Evolutionary conservation across 441 rosid species (phyloP).

Genomic region (Syzygium syzygioides): DNA sequence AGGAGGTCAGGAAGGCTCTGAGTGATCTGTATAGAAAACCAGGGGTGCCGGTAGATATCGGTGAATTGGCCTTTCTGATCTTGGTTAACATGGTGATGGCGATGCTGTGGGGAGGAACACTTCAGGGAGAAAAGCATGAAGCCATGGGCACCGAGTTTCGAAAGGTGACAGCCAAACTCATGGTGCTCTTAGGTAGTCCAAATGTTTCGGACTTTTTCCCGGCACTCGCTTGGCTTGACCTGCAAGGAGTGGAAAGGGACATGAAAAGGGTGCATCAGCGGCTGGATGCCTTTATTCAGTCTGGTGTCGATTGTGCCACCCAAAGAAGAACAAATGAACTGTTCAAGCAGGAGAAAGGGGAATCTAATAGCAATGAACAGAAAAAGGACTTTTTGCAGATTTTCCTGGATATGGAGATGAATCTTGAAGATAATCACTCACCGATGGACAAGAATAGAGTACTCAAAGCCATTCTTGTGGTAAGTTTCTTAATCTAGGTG

Average conservation of each 20-base stretch:
- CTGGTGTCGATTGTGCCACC: too few species aligned
- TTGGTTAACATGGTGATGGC: neutral
- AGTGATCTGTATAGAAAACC: neutral
- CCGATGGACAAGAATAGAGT: neutral
- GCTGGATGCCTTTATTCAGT: too few species aligned
- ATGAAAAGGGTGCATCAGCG: too few species aligned
- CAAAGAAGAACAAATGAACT: neutral
- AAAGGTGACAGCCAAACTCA: neutral
- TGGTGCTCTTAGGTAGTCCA: neutral
- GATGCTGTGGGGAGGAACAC: neutral
- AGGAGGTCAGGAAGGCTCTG: neutral
- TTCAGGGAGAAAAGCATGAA: neutral
- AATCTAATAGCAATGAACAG: too few species aligned
- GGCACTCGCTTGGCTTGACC: neutral
- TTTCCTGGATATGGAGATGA: too few species aligned
- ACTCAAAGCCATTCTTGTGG: neutral
- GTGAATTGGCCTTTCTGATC: neutral
- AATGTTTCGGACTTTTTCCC: neutral
- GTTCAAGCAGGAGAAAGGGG: neutral
- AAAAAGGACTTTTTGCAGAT: too few species aligned
- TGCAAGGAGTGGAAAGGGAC: neutral
- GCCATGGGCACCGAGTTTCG: neutral
- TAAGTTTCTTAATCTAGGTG: neutral
- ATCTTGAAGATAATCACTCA: neutral
- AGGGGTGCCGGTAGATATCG: neutral